Percentiles rank a stretch among this genome's conserved stretches.
These are phyloP conservation scores for Colletotrichum gloeosporioides DNA, from an alignment of 2,329 filamentous ascomycete genomes.

Conservation along the genomic window DNA sequence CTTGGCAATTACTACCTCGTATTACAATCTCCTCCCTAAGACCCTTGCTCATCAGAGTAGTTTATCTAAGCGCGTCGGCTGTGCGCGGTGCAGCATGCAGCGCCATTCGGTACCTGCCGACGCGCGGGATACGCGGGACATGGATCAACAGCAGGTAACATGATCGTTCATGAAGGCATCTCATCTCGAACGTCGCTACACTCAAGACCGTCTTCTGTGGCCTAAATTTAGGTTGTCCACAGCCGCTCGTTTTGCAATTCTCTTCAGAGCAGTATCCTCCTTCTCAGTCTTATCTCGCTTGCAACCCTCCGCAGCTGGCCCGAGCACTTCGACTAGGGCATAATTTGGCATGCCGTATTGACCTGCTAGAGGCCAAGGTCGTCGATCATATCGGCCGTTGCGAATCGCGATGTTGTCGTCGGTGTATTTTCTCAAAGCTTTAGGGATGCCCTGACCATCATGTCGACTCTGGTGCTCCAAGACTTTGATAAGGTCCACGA, in stretches of 20 bases:
- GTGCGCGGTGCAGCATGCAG: background rate
- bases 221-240: background rate
- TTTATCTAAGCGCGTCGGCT: background rate
- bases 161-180: background rate
- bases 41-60: background rate
- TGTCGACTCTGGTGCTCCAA: background rate
- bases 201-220: background rate
- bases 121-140: background rate
- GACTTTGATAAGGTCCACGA: background rate
- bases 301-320: background rate
- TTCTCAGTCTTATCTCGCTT: background rate
- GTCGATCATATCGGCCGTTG: background rate
- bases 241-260: background rate
- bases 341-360: background rate
- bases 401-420: background rate
- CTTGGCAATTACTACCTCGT: background rate
- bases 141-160: background rate
- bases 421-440: background rate
- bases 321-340: background rate
- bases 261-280: background rate
- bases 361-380: background rate
- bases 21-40: background rate
- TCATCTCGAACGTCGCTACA: background rate
- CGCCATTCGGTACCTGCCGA: background rate
- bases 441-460: background rate